Conservation (phyloP, 2,329 filamentous ascomycete genomes). For the Trichoderma sp. region DNA sequence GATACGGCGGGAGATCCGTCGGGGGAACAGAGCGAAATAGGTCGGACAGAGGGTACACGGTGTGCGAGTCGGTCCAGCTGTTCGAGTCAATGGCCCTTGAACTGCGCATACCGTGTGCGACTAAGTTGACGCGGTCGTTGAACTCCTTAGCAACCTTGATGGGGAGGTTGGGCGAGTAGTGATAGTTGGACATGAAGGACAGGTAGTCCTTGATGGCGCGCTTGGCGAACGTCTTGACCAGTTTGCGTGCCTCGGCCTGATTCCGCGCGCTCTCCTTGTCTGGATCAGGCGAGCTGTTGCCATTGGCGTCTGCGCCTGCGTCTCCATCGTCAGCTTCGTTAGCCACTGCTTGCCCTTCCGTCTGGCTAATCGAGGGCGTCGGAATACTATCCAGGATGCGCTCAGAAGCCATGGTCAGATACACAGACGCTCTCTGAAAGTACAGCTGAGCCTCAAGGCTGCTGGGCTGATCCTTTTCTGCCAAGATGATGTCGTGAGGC, state of each 20-base stretch:
- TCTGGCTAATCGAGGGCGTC: not conserved
- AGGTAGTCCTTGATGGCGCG: constrained; percentile 74
- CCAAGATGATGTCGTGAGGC: constrained; percentile 41
- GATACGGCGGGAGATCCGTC: constrained; percentile 67
- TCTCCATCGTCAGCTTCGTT: not conserved
- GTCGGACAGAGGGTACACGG: constrained; percentile 53
- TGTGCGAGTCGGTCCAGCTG: constrained; percentile 40
- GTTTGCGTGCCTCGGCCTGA: constrained; percentile 53
- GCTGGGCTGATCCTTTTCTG: constrained; percentile 62
- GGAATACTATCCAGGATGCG: constrained; percentile 61
- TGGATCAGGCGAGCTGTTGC: constrained; percentile 11
- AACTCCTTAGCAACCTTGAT: constrained; percentile 61
- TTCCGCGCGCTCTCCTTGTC: constrained; percentile 28
- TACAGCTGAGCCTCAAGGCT: constrained; percentile 74
- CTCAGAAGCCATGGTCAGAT: constrained; percentile 71
- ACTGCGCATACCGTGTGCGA: constrained; percentile 52
- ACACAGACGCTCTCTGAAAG: constrained; percentile 74
- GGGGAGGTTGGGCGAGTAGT: constrained; percentile 75
- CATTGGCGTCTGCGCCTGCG: constrained; percentile 25
- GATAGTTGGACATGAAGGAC: constrained; percentile 70
- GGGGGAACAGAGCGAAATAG: constrained; percentile 73
- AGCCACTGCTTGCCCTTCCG: not conserved
- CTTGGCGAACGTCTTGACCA: constrained; percentile 74
- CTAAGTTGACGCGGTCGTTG: constrained; percentile 58
- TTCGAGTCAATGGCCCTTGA: constrained; percentile 42